Conservation (phyloP, 805 yeast species). For the Schwanniomyces yamadae region DNA sequence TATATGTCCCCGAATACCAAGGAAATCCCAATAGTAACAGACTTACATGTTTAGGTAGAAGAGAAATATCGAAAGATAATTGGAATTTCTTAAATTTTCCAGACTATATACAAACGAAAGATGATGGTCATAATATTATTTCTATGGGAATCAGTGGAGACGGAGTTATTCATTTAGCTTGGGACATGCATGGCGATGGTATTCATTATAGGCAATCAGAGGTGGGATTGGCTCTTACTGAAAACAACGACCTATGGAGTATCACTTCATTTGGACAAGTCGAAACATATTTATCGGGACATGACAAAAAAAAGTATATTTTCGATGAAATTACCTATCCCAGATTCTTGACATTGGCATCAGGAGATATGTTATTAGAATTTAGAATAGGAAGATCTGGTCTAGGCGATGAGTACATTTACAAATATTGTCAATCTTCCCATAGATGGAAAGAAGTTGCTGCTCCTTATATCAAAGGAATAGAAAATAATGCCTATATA, state of each 20-base stretch:
- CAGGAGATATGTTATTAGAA: constrained; percentile 11
- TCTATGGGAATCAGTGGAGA: constrained; percentile 21
- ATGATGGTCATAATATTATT: constrained; percentile 19
- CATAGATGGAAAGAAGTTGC: constrained; percentile 11
- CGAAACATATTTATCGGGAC: not conserved
- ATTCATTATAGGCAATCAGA: constrained; percentile 14
- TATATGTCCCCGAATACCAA: constrained; percentile 4
- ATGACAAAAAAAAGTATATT: not conserved
- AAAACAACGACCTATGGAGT: constrained; percentile 1
- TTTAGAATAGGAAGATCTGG: constrained; percentile 17
- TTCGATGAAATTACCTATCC: constrained; percentile 16
- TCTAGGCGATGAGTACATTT: constrained; percentile 16
- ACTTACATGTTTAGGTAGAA: constrained; percentile 12
- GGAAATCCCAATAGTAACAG: constrained; percentile 9
- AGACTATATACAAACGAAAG: constrained; percentile 14
- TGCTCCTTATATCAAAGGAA: constrained; percentile 11
- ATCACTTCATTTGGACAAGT: constrained; percentile 4
- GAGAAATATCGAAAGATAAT: constrained; percentile 1
- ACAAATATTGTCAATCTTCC: constrained; percentile 6
- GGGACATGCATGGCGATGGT: constrained; percentile 19
- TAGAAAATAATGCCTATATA: constrained; percentile 15
- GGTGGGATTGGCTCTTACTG: constrained; percentile 4
- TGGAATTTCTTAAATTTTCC: constrained; percentile 13
- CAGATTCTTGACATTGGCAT: constrained; percentile 11
- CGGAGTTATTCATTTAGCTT: constrained; percentile 16